A percentile compares a stretch with the other conserved stretches of the same genome.
These are phyloP conservation scores for Trichoderma asperellum DNA, from an alignment of 2,329 filamentous ascomycete genomes.

Conservation along the genomic window DNA sequence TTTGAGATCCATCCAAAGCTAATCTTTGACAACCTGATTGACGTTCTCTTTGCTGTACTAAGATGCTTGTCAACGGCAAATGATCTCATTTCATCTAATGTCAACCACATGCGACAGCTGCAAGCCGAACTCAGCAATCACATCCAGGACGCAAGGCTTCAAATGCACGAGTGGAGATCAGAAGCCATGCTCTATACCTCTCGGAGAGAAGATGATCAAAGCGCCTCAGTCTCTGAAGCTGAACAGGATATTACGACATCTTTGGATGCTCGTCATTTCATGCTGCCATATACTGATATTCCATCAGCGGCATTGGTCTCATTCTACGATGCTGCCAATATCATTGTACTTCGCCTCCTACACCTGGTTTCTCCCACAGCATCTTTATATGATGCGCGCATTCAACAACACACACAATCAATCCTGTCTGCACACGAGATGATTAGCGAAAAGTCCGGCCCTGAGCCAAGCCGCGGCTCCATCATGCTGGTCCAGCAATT, in stretches of 20 bases:
- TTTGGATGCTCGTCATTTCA: background rate
- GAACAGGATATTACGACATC: background rate
- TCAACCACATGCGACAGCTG: background rate
- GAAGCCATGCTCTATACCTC: background rate
- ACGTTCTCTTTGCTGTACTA: constrained; percentile 40
- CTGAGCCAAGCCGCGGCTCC: constrained; percentile 21
- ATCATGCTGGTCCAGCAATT: constrained; percentile 30
- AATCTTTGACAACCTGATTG: constrained; percentile 51
- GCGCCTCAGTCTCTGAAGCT: background rate
- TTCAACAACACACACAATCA: constrained; percentile 19
- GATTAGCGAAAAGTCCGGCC: background rate
- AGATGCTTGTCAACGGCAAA: constrained; percentile 20
- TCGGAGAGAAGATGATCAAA: background rate
- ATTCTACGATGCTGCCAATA: constrained; percentile 27
- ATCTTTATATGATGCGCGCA: background rate
- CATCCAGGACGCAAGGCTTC: constrained; percentile 2
- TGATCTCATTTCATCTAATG: constrained; percentile 5
- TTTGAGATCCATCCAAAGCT: constrained; percentile 52
- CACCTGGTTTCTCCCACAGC: constrained; percentile 7
- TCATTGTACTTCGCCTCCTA: constrained; percentile 19
- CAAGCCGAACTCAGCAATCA: background rate
- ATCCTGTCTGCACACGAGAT: constrained; percentile 22
- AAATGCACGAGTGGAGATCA: constrained; percentile 5
- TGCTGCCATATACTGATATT: constrained; percentile 11
- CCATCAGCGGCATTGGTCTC: constrained; percentile 23